Percentiles rank a stretch among this genome's conserved stretches.
Conservation (phyloP, 768 basidiomycete genomes). For the Amanita exitialis region DNA sequence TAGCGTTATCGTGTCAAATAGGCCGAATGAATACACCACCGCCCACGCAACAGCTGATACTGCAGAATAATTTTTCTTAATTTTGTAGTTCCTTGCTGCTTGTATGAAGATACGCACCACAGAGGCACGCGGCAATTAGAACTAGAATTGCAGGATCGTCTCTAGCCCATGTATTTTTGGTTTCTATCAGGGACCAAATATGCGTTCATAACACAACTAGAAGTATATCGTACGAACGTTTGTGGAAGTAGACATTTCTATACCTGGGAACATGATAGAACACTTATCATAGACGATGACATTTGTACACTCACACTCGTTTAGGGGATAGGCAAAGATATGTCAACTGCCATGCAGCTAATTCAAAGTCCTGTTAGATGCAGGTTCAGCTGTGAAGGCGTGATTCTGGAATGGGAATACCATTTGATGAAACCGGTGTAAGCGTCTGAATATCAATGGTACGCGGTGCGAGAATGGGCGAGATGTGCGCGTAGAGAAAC, state of each 20-base stretch:
- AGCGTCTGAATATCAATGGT: constrained; percentile 70
- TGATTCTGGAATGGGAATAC: constrained; percentile 25
- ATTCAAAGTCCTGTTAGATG: constrained; percentile 76
- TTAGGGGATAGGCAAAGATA: constrained; percentile 89
- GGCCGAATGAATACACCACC: constrained; percentile 61
- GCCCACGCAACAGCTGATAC: constrained; percentile 84
- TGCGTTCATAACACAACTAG: not conserved
- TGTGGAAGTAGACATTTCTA: constrained; percentile 96
- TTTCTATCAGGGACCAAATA: constrained; percentile 44
- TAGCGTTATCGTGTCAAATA: constrained; percentile 47
- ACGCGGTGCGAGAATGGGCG: constrained; percentile 43
- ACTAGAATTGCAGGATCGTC: constrained; percentile 95
- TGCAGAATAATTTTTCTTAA: constrained; percentile 17
- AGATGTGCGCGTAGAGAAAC: constrained; percentile 22
- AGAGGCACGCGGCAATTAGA: constrained; percentile 70
- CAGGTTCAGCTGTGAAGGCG: not conserved
- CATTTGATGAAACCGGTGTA: constrained; percentile 85
- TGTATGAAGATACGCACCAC: constrained; percentile 34
- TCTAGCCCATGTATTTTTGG: constrained; percentile 96
- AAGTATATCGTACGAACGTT: constrained; percentile 46
- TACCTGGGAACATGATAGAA: constrained; percentile 39
- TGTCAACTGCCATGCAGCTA: constrained; percentile 92
- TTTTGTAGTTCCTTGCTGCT: not conserved
- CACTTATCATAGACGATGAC: not conserved
- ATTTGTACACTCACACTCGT: constrained; percentile 57